Evolutionary conservation across 2,329 filamentous ascomycete genomes (phyloP), one percentile per base, ranked within the genome.

Genomic region (Apiospora sp.): DNA sequence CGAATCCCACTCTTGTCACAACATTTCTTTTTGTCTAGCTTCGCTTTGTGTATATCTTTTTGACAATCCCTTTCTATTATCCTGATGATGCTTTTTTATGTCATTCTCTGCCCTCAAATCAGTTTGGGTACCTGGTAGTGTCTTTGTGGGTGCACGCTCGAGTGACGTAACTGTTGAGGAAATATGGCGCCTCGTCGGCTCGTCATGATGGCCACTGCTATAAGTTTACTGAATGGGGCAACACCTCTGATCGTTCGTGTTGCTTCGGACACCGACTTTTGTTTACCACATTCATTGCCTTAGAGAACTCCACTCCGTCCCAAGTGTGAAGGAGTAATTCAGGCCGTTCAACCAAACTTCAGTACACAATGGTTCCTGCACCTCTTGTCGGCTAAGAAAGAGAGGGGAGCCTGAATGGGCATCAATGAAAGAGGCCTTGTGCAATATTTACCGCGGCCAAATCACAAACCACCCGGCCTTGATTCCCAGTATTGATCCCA

Each of bases 1-100:
- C 58, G 58, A 64, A 64, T 64, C 58, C 58, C 58, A 64, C 58
- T 64, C 58, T 64, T 64, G 58, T 64, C 58, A 64, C 13, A n/a
- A 13, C 7, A 14, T 41, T 64, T 64, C 34, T 41, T 41, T 41
- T 24, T n/a, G 19, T n/a, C 22, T 1, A 49, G 2, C n/a, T 3
- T 8, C 8, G 6, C 6, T 22, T 4, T 41, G 4, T 41, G 4
- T 4, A 64, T 41, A 10, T 22, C 19, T 22, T 58, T 34, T 37
- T 61, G 46, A 30, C 46, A n/a, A 10, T 5, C 16, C 6, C 24
- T 49, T 24, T 51, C 49, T 48, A 19, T 48, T 19, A n/a, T 22
- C 3, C n/a, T 12, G 22, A n/a, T 19, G 44, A 19, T 46, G 13
- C 34, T 14, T 22, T 22, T 34, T 16, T 34, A 19, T 61, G 0